Evolutionary conservation across 768 basidiomycete genomes (phyloP).

Genomic region (Russula olivacea): DNA sequence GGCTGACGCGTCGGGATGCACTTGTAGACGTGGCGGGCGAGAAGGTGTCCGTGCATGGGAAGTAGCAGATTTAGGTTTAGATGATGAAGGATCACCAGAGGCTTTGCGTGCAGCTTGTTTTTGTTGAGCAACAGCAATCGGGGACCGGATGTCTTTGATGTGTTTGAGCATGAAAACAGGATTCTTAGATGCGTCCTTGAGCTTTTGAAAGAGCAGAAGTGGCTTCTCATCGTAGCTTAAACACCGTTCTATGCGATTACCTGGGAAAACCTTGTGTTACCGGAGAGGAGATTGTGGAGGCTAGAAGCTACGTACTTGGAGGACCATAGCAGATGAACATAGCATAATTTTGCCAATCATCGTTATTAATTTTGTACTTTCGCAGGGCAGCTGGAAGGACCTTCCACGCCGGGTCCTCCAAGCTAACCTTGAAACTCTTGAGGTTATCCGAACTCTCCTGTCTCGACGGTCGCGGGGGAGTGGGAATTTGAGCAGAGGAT

Average conservation of each 20-base stretch:
- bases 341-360: conserved; percentile 98
- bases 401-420: conserved; percentile 98
- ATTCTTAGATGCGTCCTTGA: conserved; percentile 96
- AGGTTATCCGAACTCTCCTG: conserved; percentile 70
- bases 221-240: conserved; percentile 98
- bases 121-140: conserved; percentile 93
- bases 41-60: conserved; percentile 32
- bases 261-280: conserved; percentile 31
- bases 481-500: conserved; percentile 20
- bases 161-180: conserved; percentile 99
- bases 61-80: conserved; percentile 35
- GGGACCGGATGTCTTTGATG: conserved; percentile 94
- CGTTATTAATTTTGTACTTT: conserved; percentile 98
- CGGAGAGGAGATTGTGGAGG: neutral
- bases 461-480: conserved; percentile 43
- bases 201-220: conserved; percentile 89
- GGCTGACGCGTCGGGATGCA: conserved; percentile 49
- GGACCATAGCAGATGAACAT: conserved; percentile 99
- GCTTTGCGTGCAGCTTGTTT: conserved; percentile 90
- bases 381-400: conserved; percentile 96
- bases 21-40: conserved; percentile 65
- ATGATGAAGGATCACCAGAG: conserved; percentile 33
- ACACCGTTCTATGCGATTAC: conserved; percentile 84
- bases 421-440: conserved; percentile 94
- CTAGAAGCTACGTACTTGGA: conserved; percentile 50